These are phyloP conservation scores for Komagataella phaffii DNA, from an alignment of 805 yeast species.

Conservation along the genomic window DNA sequence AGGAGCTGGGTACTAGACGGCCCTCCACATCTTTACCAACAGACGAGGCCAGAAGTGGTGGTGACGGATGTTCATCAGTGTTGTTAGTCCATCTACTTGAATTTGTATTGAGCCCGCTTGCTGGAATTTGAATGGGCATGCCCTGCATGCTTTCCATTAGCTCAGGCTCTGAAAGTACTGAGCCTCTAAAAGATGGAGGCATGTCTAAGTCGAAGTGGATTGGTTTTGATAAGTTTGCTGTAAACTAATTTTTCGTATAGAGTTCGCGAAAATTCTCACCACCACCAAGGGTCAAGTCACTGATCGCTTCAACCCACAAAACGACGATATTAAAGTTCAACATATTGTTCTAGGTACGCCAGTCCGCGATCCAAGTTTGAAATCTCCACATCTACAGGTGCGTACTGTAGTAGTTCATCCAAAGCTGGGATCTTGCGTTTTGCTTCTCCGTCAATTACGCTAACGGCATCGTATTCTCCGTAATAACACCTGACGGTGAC, in stretches of 20 bases:
- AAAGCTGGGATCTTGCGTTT: conserved; percentile 49
- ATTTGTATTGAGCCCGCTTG: background rate
- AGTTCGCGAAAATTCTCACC: background rate
- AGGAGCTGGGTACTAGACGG: conserved; percentile 19
- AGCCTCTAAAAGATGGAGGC: background rate
- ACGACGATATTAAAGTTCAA: background rate
- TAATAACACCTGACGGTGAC: conserved; percentile 58
- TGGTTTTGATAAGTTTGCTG: background rate
- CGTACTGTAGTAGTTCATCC: conserved; percentile 52
- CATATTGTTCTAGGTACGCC: conserved; percentile 19
- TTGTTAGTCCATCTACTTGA: background rate
- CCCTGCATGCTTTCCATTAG: background rate
- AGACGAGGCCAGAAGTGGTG: conserved; percentile 20
- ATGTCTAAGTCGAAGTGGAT: background rate
- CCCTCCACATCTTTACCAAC: conserved; percentile 19
- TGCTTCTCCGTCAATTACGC: conserved; percentile 23
- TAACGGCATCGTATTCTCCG: conserved; percentile 52
- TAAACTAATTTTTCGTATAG: background rate
- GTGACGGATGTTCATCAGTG: conserved; percentile 9
- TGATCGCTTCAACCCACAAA: background rate
- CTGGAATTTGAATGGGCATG: background rate
- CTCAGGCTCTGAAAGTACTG: background rate
- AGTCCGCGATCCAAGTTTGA: conserved; percentile 59
- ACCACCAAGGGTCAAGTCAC: background rate
- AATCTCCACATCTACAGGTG: conserved; percentile 53